Evolutionary conservation across 2,329 filamentous ascomycete species (phyloP).

Genomic region (Celoporthe dispersa): DNA sequence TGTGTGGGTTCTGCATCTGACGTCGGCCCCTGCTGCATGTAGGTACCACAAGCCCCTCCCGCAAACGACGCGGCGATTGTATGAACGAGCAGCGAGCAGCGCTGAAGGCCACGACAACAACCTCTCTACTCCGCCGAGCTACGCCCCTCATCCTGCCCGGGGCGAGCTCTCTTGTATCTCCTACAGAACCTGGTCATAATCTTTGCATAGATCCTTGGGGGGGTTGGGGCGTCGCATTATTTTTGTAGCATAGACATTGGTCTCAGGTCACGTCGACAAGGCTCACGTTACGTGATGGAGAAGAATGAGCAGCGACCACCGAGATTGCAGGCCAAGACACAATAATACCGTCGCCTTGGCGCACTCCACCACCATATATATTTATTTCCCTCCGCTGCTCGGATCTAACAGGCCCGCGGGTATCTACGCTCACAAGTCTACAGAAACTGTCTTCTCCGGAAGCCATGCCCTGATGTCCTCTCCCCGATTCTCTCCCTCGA

Average conservation of each 20-base stretch:
- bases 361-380: background rate
- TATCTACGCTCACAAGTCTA: slow-evolving; percentile 15
- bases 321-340: slow-evolving; percentile 21
- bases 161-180: slow-evolving; percentile 21
- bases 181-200: slow-evolving; percentile 22
- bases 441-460: background rate
- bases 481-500: slow-evolving; percentile 9
- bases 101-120: slow-evolving; percentile 7
- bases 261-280: slow-evolving; percentile 17
- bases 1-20: background rate
- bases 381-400: background rate
- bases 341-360: slow-evolving; percentile 27
- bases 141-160: background rate
- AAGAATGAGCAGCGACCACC: slow-evolving; percentile 6
- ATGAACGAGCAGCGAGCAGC: slow-evolving; percentile 10
- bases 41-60: slow-evolving; percentile 28
- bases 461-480: slow-evolving; percentile 17
- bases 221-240: slow-evolving; percentile 23
- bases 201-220: slow-evolving; percentile 26
- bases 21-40: slow-evolving; percentile 11
- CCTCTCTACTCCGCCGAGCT: slow-evolving; percentile 26
- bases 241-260: slow-evolving; percentile 28
- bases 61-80: slow-evolving; percentile 20
- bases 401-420: background rate
- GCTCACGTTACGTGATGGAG: slow-evolving; percentile 6